These are phyloP conservation scores for Cicer arietinum DNA, from an alignment of 306 rosid genomes.

Conservation along the genomic window DNA sequence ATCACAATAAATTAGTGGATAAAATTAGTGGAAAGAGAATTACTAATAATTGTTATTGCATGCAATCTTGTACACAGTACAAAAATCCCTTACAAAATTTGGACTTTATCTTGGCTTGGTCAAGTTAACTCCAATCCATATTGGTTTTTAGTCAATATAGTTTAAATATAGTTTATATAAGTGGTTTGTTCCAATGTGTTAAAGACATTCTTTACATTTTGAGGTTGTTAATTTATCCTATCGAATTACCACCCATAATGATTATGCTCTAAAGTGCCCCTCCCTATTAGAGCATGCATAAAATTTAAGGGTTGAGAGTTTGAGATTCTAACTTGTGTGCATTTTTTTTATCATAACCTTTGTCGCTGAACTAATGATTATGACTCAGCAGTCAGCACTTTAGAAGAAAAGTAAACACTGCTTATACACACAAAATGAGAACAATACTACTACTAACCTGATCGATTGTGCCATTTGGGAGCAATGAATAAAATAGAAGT, in stretches of 20 bases:
- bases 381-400: background rate
- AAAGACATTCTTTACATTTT: background rate
- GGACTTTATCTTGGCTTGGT: too few relatives aligned
- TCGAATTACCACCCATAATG: background rate
- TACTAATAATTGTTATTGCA: too few relatives aligned
- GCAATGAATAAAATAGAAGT: slow-evolving; percentile 81
- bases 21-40: too few relatives aligned
- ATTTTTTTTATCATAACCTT: background rate
- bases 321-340: background rate
- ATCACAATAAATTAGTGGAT: too few relatives aligned
- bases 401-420: background rate
- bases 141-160: too few relatives aligned
- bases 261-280: background rate
- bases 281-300: background rate
- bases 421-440: background rate
- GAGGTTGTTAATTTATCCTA: slow-evolving; percentile 31
- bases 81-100: too few relatives aligned
- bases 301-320: slow-evolving; percentile 1
- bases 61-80: too few relatives aligned
- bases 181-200: too few relatives aligned
- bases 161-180: too few relatives aligned
- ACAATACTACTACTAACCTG: slow-evolving; percentile 68
- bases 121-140: too few relatives aligned
- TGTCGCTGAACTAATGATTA: background rate
- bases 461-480: slow-evolving; percentile 77